A percentile compares a stretch with the other conserved stretches of the same genome.
Evolutionary conservation across 805 yeast genomes (phyloP).

Genomic region (Pichia rugopelliculosa): DNA sequence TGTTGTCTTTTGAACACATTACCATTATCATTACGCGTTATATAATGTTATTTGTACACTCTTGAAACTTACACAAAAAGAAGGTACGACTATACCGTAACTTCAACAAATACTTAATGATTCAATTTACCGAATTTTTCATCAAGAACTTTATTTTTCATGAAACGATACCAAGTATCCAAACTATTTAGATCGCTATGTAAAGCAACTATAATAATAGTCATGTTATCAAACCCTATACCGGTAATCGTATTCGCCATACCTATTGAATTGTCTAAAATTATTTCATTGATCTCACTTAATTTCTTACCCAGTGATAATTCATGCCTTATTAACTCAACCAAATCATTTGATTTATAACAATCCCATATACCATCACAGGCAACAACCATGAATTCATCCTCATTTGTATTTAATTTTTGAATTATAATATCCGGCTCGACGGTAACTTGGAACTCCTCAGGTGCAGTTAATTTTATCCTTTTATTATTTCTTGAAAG

Average conservation of each 20-base stretch:
- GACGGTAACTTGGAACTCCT: conserved; percentile 72
- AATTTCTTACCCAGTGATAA: conserved; percentile 50
- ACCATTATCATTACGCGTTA: too few species aligned
- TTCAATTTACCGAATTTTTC: conserved; percentile 28
- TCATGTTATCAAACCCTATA: conserved; percentile 79
- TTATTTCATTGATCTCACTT: conserved; percentile 49
- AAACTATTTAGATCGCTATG: conserved; percentile 35
- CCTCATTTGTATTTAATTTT: conserved; percentile 41
- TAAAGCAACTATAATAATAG: conserved; percentile 58
- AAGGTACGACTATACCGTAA: too few species aligned
- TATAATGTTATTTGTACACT: too few species aligned
- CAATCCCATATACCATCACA: conserved; percentile 86
- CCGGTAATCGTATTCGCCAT: conserved; percentile 72
- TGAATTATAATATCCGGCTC: conserved; percentile 70
- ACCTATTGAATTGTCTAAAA: conserved; percentile 58
- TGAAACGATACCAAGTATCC: conserved; percentile 51
- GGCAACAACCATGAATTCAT: conserved; percentile 67
- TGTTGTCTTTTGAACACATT: too few species aligned
- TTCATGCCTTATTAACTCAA: conserved; percentile 48
- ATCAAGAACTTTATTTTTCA: conserved; percentile 36
- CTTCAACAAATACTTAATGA: too few species aligned
- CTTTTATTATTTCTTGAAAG: conserved; percentile 13
- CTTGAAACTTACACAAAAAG: too few species aligned
- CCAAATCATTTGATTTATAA: conserved; percentile 48
- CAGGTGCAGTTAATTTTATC: conserved; percentile 40